Evolutionary conservation across 495 filamentous ascomycete species (phyloP).

Genomic region (Melanomma pulvis-pyrius): DNA sequence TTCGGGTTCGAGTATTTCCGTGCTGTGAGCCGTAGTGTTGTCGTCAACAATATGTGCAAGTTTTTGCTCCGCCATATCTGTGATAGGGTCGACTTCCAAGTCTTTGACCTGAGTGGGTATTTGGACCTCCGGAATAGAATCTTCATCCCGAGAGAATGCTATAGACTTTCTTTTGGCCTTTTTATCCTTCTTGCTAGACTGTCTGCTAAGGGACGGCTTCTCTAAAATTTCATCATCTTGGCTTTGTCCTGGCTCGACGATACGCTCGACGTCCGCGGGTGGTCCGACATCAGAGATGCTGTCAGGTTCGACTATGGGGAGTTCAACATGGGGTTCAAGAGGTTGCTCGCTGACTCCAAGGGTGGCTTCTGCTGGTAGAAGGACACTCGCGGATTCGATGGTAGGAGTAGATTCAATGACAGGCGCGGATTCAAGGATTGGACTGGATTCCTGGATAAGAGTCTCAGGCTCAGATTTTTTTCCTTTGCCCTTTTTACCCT

Average conservation of each 20-base stretch:
- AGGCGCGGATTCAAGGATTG: neutral
- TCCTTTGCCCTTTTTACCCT: slow-evolving; percentile 32
- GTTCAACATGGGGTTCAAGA: neutral
- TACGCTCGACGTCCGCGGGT: neutral
- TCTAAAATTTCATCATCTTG: slow-evolving; percentile 6
- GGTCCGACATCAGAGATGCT: neutral
- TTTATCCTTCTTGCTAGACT: slow-evolving; percentile 34
- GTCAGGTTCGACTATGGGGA: neutral
- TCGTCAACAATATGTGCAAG: neutral
- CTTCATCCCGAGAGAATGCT: slow-evolving; percentile 4
- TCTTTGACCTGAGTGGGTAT: neutral
- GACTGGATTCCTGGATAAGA: slow-evolving; percentile 2
- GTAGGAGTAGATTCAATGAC: neutral
- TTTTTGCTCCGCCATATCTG: neutral
- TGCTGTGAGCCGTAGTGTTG: too few species aligned
- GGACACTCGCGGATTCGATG: neutral
- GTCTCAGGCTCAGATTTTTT: slow-evolving; percentile 30
- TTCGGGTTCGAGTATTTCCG: neutral
- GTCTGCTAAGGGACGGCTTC: slow-evolving; percentile 21
- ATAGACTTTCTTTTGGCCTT: slow-evolving; percentile 37
- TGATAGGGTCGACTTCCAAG: neutral
- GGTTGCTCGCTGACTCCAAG: neutral
- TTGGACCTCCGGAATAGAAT: slow-evolving; percentile 6
- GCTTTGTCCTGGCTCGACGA: neutral
- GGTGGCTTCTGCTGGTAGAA: neutral